These are phyloP conservation scores for Heritiera fomes DNA, from an alignment of 345 rosid species.

Conservation along the genomic window DNA sequence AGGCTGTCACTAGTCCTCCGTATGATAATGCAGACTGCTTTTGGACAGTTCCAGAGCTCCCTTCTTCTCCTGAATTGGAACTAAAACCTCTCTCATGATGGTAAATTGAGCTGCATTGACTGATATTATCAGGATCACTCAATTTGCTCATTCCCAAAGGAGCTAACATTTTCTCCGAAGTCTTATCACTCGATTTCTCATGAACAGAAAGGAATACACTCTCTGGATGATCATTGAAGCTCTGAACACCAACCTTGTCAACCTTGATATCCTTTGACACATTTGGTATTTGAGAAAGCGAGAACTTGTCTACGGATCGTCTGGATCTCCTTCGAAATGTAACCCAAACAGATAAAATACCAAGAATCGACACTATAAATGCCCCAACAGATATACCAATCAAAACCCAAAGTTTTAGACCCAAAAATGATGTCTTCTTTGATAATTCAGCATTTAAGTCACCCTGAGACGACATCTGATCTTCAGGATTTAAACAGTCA, in stretches of 20 bases:
- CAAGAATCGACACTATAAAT: slow-evolving; percentile 80
- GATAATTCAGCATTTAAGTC: slow-evolving; percentile 72
- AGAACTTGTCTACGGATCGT: slow-evolving; percentile 47
- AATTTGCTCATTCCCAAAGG: slow-evolving; percentile 67
- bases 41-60: slow-evolving; percentile 60
- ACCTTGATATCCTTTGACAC: slow-evolving; percentile 86
- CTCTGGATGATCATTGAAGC: slow-evolving; percentile 46
- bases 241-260: slow-evolving; percentile 65
- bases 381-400: slow-evolving; percentile 72
- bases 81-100: slow-evolving; percentile 69
- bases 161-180: slow-evolving; percentile 50
- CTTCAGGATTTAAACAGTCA: slow-evolving; percentile 24
- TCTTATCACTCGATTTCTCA: slow-evolving; percentile 58
- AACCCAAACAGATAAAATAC: slow-evolving; percentile 76
- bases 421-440: slow-evolving; percentile 74
- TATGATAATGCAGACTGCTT: slow-evolving; percentile 55
- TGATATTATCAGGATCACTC: slow-evolving; percentile 76
- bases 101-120: slow-evolving; percentile 74
- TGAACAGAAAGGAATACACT: slow-evolving; percentile 44
- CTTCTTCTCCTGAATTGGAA: slow-evolving; percentile 90
- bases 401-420: slow-evolving; percentile 89
- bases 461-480: slow-evolving; percentile 64
- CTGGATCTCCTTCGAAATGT: slow-evolving; percentile 69
- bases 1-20: slow-evolving; percentile 69
- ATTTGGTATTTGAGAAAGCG: slow-evolving; percentile 70